phyloP scores from a whole-genome alignment of 139 green algal genomes.

The Mesostigma viride region DNA sequence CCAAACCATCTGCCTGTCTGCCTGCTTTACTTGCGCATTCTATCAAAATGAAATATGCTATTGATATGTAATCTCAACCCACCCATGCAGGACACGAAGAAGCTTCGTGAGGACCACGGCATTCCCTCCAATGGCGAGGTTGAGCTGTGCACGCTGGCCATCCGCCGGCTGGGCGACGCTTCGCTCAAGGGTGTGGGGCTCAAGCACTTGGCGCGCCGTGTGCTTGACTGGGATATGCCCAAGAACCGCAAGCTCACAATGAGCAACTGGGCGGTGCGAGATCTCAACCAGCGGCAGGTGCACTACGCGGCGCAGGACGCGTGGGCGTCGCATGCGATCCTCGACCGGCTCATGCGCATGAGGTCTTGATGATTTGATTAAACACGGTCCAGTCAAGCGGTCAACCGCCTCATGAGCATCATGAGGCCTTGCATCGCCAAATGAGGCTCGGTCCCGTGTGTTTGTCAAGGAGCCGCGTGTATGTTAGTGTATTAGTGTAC shows the following conservation, averaged over 20 bases:
- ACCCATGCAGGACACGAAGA: slow-evolving; percentile 7
- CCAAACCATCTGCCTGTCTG: no score
- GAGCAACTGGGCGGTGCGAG: slow-evolving; percentile 1
- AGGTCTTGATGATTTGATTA: no score
- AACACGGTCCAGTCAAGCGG: no score
- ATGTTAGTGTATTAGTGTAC: no score
- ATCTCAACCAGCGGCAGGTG: neutral
- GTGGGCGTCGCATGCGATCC: slow-evolving; percentile 14
- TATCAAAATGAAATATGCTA: no score
- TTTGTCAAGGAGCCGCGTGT: no score
- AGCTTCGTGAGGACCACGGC: slow-evolving; percentile 8
- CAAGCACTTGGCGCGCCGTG: neutral
- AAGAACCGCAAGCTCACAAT: slow-evolving; percentile 7
- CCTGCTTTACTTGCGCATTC: no score
- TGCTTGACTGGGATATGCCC: slow-evolving; percentile 4
- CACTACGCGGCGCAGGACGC: slow-evolving; percentile 13
- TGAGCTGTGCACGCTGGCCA: neutral
- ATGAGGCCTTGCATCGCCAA: no score
- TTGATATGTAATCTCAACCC: no score
- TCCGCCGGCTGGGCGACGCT: neutral
- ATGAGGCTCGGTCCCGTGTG: no score
- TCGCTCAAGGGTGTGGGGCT: slow-evolving; percentile 1
- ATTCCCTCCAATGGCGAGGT: neutral
- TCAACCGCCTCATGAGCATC: no score
- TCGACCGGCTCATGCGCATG: neutral